Conservation (phyloP, 345 rosid genomes). For the Erucastrum elatum region DNA sequence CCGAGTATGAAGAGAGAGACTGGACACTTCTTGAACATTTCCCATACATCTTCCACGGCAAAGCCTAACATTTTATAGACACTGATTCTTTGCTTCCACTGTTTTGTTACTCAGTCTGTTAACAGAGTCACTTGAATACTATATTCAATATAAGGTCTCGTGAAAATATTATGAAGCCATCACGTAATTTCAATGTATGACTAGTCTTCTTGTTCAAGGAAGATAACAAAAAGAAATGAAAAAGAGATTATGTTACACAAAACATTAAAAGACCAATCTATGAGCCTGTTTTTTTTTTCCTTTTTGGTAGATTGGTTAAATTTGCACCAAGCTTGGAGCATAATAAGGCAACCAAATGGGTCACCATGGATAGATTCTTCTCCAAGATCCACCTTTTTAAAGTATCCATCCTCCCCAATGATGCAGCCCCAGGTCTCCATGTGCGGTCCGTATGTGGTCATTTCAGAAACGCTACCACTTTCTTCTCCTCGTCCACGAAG, state of each 20-base stretch:
- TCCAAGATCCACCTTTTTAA: neutral
- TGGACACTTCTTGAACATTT: neutral
- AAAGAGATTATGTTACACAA: neutral
- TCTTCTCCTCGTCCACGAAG: neutral
- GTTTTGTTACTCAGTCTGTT: neutral
- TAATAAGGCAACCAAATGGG: neutral
- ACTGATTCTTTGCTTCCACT: neutral
- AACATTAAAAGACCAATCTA: neutral
- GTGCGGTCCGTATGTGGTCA: neutral
- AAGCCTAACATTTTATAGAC: neutral
- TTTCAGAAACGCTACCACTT: neutral
- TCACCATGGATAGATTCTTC: neutral
- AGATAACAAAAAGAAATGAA: neutral
- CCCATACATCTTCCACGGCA: neutral
- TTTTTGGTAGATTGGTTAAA: neutral
- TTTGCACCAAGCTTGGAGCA: neutral
- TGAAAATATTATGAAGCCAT: neutral
- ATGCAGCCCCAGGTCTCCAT: neutral
- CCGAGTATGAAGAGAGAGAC: neutral
- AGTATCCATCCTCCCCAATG: neutral
- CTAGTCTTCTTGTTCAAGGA: neutral
- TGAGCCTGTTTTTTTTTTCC: neutral
- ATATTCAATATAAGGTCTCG: neutral
- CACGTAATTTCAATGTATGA: neutral
- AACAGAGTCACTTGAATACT: neutral